These are phyloP conservation scores for Dryadomyces sulphureus DNA, from an alignment of 2,329 filamentous ascomycete genomes.

Conservation along the genomic window DNA sequence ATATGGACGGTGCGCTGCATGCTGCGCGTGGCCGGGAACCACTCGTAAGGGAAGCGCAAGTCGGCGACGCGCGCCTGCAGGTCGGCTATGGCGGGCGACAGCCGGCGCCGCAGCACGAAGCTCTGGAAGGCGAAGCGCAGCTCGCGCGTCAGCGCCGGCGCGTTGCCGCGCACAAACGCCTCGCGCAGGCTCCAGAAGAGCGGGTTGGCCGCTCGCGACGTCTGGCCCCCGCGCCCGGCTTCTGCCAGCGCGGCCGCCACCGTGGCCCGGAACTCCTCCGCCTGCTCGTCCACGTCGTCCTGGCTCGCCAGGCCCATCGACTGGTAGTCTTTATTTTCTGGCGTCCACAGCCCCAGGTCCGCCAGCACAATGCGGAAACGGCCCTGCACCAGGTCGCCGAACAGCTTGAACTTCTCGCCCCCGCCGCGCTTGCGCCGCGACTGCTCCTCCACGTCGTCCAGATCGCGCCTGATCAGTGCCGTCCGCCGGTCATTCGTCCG, in stretches of 20 bases:
- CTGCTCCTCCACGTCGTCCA: background rate
- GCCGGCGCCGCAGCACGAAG: constrained; percentile 41
- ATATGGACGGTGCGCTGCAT: constrained; percentile 76
- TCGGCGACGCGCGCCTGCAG: constrained; percentile 56
- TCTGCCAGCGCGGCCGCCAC: constrained; percentile 22
- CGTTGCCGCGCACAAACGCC: constrained; percentile 40
- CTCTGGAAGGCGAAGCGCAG: constrained; percentile 56
- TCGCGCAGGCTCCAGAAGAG: constrained; percentile 43
- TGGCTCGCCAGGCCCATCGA: constrained; percentile 22
- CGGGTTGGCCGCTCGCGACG: constrained; percentile 29
- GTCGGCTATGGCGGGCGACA: constrained; percentile 39
- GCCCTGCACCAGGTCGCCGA: constrained; percentile 13
- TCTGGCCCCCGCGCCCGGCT: constrained; percentile 18
- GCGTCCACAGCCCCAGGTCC: constrained; percentile 13
- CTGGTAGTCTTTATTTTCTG: constrained; percentile 15
- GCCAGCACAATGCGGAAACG: constrained; percentile 23
- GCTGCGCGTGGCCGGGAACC: constrained; percentile 73
- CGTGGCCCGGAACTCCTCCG: constrained; percentile 27
- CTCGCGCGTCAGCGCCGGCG: constrained; percentile 36
- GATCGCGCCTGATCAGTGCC: background rate
- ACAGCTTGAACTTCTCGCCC: constrained; percentile 13
- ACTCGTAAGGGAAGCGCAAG: constrained; percentile 77
- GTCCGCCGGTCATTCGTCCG: background rate
- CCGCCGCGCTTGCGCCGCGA: background rate
- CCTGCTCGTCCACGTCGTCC: constrained; percentile 28